Conservation (phyloP, 2,329 filamentous ascomycete genomes). For the Microcyclospora pomicola region DNA sequence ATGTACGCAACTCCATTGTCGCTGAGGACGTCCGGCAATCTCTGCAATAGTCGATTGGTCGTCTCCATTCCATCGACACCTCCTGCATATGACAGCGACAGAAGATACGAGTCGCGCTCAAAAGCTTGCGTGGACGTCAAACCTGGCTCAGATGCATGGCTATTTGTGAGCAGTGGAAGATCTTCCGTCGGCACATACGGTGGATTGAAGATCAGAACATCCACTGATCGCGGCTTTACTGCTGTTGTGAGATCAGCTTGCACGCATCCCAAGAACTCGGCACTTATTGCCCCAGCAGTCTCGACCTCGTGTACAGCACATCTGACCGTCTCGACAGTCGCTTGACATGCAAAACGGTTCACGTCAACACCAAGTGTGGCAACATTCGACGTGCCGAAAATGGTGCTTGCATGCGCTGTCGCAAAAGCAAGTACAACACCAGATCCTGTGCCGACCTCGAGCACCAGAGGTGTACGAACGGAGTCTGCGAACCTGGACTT, state of each 20-base stretch:
- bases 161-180: conserved; percentile 37
- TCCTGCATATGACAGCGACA: conserved; percentile 79
- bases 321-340: conserved; percentile 55
- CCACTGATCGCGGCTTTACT: conserved; percentile 47
- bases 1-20: conserved; percentile 71
- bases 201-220: conserved; percentile 90
- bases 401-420: conserved; percentile 54
- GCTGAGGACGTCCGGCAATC: conserved; percentile 51
- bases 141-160: conserved; percentile 1
- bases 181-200: conserved; percentile 84
- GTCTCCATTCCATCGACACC: conserved; percentile 88
- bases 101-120: conserved; percentile 68
- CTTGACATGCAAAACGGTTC: conserved; percentile 68
- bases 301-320: conserved; percentile 30
- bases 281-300: conserved; percentile 9
- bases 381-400: conserved; percentile 60
- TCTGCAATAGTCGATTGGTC: conserved; percentile 62
- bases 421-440: conserved; percentile 88
- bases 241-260: conserved; percentile 56
- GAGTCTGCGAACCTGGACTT: conserved; percentile 40
- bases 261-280: conserved; percentile 49
- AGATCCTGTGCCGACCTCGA: conserved; percentile 84
- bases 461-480: conserved; percentile 40
- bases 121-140: conserved; percentile 32
- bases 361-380: conserved; percentile 70